Base-by-base conservation (phyloP, 2,329 filamentous ascomycete genomes). In the Aaosphaeria pasadenensis region DNA sequence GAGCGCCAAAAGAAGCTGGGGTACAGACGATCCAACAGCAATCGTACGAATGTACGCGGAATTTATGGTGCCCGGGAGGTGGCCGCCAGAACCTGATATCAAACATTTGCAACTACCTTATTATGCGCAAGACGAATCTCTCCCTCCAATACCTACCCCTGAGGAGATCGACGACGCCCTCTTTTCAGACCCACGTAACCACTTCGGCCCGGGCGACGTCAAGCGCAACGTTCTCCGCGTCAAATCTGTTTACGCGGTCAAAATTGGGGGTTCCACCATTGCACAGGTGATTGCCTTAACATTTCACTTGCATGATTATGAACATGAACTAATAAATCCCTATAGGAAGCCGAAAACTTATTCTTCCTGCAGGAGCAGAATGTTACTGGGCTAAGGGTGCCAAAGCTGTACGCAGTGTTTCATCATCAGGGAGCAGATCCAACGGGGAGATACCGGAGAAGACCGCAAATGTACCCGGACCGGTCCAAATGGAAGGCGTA, bases 311-410 rank as follows among this genome's bases (percentile, higher is more conserved):
- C 17, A 24, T 24, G 17, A 24, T 24, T 24, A 24, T 24, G 17
- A 24, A 24, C 17, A 24, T 24, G 17, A 24, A 24, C 33, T 24
- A 24, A 24, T 24, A 24, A 24, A 24, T 24, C 17, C 17, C 17
- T 38, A 17, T 29, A 44, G 43, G 43, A 44, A 38, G 43, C 43
- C 28, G 30, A 44, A 32, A 44, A 44, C 24, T 32, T 44, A 7
- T 11, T 35, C 6, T 44, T 35, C 31, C 43, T 44, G 6, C n/a
- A 38, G 28, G 43, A 44, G 6, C 43, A 44, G 6, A 24, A 24
- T 24, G 17, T 24, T 24, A 24, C 17, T 24, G 43, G 13, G 11
- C 7, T 44, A 17, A 44, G 43, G 24, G 4, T 28, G 24, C 43
- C 43, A n/a, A 44, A 44, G 31, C 9, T 44, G 13, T 44, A 44